Evolutionary conservation across 805 yeast species (phyloP).

Genomic region (Saccharomyces eubayanus): DNA sequence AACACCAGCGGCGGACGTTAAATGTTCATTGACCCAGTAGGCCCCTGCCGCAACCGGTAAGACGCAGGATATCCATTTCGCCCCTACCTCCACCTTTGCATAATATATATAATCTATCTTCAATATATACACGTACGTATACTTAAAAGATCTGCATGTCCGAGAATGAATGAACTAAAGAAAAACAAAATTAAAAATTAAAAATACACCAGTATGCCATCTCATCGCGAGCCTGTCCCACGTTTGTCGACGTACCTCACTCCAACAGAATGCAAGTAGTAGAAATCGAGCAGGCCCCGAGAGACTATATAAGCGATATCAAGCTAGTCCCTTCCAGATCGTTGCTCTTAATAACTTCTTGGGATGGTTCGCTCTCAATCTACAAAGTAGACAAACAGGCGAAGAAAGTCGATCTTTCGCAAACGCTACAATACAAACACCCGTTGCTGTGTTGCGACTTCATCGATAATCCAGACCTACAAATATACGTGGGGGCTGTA

Average conservation of each 20-base stretch:
- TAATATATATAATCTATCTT: background rate
- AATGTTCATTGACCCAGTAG: background rate
- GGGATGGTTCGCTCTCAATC: conserved; percentile 47
- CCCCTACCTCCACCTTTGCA: background rate
- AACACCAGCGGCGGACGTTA: background rate
- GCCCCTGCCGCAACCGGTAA: no score
- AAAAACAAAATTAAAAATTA: background rate
- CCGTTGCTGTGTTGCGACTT: conserved; percentile 21
- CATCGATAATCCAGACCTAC: conserved; percentile 9
- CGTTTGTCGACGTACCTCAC: background rate
- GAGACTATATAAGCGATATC: conserved; percentile 25
- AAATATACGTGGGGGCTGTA: conserved; percentile 41
- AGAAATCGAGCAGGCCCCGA: conserved; percentile 10
- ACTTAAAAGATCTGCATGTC: background rate
- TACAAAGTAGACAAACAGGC: conserved; percentile 32
- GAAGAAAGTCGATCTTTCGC: conserved; percentile 5
- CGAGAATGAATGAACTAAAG: background rate
- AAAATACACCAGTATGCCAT: background rate
- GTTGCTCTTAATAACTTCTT: conserved; percentile 44
- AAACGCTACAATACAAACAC: conserved; percentile 5
- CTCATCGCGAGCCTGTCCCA: background rate
- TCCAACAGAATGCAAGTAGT: background rate
- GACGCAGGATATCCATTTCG: no score
- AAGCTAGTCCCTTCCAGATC: conserved; percentile 16
- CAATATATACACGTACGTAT: background rate